These are phyloP conservation scores for Candida nanaspora DNA, from an alignment of 805 yeast genomes.

Conservation along the genomic window DNA sequence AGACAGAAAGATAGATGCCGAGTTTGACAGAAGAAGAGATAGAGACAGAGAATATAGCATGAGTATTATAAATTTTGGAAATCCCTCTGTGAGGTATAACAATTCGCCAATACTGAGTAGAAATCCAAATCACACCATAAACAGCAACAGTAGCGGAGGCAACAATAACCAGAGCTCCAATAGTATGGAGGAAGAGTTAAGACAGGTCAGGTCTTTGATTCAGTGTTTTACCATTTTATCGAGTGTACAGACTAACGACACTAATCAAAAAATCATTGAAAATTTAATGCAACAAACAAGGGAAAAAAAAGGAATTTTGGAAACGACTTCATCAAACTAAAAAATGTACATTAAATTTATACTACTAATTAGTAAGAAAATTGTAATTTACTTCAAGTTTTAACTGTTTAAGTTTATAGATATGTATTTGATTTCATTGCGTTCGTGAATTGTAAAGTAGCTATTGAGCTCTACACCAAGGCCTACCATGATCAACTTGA, in stretches of 20 bases:
- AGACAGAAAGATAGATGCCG: slow-evolving; percentile 21
- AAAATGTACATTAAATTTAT: too few species aligned
- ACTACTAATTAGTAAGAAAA: too few species aligned
- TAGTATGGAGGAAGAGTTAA: slow-evolving; percentile 1
- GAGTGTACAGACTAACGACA: slow-evolving; percentile 45
- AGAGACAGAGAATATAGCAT: slow-evolving; percentile 4
- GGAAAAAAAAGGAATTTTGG: slow-evolving; percentile 13
- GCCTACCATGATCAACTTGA: slow-evolving; percentile 67
- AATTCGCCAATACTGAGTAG: background rate
- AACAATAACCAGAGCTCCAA: background rate
- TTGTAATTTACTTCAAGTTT: too few species aligned
- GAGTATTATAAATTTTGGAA: background rate
- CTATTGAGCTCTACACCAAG: slow-evolving; percentile 58
- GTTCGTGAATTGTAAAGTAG: too few species aligned
- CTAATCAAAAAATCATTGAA: slow-evolving; percentile 53
- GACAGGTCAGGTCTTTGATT: slow-evolving; percentile 24
- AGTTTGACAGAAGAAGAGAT: slow-evolving; percentile 13
- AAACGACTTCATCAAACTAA: too few species aligned
- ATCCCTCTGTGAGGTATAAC: slow-evolving; percentile 1
- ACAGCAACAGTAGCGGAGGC: background rate
- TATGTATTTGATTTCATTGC: too few species aligned
- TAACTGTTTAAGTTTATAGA: too few species aligned
- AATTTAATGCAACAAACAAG: slow-evolving; percentile 31
- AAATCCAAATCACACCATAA: background rate
- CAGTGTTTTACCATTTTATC: slow-evolving; percentile 59